Base-by-base conservation (phyloP, 257 asterid genomes). In the Thymus mandschuricus region DNA sequence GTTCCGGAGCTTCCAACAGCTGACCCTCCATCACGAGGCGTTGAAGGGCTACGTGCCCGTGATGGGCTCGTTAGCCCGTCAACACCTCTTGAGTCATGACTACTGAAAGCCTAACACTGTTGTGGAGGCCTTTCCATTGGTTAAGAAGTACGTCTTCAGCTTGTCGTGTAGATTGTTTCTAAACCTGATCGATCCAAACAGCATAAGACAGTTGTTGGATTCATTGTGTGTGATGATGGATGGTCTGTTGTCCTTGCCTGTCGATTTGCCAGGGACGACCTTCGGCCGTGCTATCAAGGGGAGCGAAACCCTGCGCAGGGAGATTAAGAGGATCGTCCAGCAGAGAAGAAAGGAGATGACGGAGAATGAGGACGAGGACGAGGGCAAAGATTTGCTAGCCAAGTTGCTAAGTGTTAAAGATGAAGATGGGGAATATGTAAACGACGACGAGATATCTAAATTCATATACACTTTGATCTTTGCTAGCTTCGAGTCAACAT, bases 211-310 rank as follows among this genome's bases (percentile, higher is more conserved):
- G 76, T 51, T 84, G 44, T 72, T 85, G 0, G 86, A 84, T 33
- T 87, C 90, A 28, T 82, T 86, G 4, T 66, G 75, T 0, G 73
- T 81, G 9, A 81, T 88, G 43, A 85, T 86, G 0, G 75, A 81
- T 1, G 92, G 92, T 58, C 80, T 86, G 81, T 66, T 82, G 41
- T 82, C 90, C 0, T 71, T 78, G 29, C 87, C 90, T 0, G 55
- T 88, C 21, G 89, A 88, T 59, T 61, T 88, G 0, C 92, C 90
- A 0, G 88, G 92, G 11, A 86, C 88, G 45, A 83, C 87, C 21
- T 86, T 81, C 52, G 76, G 69, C 6, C 48, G 83, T 6, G 92
- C 86, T 0, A 72, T 86, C 59, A 84, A 78, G 61, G 95, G 86
- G 8, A 88, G 89, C 15, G 51, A 71, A 29, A n/a, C 72, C 71